phyloP scores from a whole-genome alignment of 352 stramenopile species.

The Pythium coloratum region DNA sequence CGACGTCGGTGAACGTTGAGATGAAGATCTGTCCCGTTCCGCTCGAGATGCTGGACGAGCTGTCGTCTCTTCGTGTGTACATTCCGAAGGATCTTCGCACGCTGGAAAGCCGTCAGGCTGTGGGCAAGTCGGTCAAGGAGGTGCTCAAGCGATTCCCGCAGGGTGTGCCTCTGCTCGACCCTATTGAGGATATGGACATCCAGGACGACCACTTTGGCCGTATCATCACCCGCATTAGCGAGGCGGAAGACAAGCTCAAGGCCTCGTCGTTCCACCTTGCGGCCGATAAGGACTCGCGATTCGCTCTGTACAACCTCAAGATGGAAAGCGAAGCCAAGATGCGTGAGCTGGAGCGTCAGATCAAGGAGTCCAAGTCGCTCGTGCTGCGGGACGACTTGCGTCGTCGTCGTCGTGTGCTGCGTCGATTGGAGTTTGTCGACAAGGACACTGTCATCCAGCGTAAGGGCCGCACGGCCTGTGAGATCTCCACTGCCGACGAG shows the following conservation, averaged over 20 bases:
- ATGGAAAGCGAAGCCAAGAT: constrained; percentile 91
- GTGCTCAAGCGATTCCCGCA: constrained; percentile 77
- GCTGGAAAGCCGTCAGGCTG: constrained; percentile 66
- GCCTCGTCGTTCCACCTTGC: constrained; percentile 65
- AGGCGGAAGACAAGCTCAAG: constrained; percentile 75
- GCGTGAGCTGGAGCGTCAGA: constrained; percentile 92
- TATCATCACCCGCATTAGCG: constrained; percentile 81
- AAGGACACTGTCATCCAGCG: constrained; percentile 96
- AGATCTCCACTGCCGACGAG: constrained; percentile 98
- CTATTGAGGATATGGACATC: constrained; percentile 95
- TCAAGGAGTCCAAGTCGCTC: constrained; percentile 93
- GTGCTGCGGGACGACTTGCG: constrained; percentile 95
- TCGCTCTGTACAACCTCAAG: constrained; percentile 91
- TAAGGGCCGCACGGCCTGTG: constrained; percentile 98
- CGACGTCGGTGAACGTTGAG: constrained; percentile 47
- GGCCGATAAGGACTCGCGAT: constrained; percentile 75
- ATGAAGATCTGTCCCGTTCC: constrained; percentile 89
- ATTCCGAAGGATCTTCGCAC: constrained; percentile 83
- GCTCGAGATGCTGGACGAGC: constrained; percentile 69
- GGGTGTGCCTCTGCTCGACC: constrained; percentile 91
- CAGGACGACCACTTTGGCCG: constrained; percentile 89
- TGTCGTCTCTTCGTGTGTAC: constrained; percentile 83
- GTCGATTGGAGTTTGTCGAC: constrained; percentile 96
- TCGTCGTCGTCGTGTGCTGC: constrained; percentile 96
- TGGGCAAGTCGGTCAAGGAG: constrained; percentile 80